Conservation (phyloP, 352 stramenopile genomes). For the Salisapilia sapeloensis region DNA sequence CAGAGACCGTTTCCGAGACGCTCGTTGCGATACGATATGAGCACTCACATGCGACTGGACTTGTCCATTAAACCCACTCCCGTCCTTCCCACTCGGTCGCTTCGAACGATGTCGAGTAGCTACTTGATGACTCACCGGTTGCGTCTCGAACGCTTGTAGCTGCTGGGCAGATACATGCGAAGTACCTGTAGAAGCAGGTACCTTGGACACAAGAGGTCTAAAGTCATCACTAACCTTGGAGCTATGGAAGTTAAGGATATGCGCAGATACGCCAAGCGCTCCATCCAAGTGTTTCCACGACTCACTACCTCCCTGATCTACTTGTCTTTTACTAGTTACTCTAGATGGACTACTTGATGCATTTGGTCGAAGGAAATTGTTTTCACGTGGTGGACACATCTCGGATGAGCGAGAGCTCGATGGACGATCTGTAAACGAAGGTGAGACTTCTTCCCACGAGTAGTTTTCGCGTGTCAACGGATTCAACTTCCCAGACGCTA, state of each 20-base stretch:
- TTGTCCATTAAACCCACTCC: conserved; percentile 53
- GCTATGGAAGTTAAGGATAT: conserved; percentile 66
- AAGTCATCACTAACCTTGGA: conserved; percentile 74
- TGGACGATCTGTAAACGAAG: conserved; percentile 4
- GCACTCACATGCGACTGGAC: conserved; percentile 31
- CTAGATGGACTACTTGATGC: neutral
- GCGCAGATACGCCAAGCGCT: conserved; percentile 35
- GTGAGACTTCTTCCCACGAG: conserved; percentile 30
- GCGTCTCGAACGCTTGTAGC: conserved; percentile 28
- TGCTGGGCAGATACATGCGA: conserved; percentile 5
- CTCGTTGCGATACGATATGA: too few relatives aligned
- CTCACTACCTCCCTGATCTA: neutral
- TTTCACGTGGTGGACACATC: neutral
- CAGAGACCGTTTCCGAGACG: too few relatives aligned
- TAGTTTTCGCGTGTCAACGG: conserved; percentile 58
- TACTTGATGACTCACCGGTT: conserved; percentile 13
- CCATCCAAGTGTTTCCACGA: conserved; percentile 50
- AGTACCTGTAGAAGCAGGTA: neutral
- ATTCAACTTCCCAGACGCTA: conserved; percentile 41
- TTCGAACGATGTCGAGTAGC: conserved; percentile 34
- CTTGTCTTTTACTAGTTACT: neutral
- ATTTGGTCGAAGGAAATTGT: neutral
- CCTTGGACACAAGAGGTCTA: conserved; percentile 16
- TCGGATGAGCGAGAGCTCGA: neutral
- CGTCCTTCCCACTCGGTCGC: conserved; percentile 24